Evolutionary conservation across 257 asterid species (phyloP).

Genomic region (Nicotiana sylvestris): DNA sequence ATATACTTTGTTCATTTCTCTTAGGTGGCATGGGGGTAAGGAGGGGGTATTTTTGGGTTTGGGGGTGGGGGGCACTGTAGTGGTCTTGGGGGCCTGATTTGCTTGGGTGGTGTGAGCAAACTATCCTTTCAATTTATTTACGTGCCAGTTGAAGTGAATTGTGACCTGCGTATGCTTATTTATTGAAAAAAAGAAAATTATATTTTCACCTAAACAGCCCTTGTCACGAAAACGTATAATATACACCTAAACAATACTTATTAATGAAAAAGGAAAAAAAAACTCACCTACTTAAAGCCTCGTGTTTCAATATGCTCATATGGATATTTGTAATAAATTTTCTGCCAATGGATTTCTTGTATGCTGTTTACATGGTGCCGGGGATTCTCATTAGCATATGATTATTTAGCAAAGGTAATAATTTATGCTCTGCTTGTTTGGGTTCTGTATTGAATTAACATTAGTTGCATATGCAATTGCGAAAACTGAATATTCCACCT

Average conservation of each 20-base stretch:
- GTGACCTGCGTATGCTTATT: neutral
- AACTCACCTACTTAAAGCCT: neutral
- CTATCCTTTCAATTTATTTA: neutral
- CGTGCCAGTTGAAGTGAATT: neutral
- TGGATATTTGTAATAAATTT: neutral
- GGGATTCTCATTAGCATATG: neutral
- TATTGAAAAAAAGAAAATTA: neutral
- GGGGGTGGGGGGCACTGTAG: neutral
- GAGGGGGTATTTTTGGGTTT: neutral
- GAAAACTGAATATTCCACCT: conserved; percentile 1
- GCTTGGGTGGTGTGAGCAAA: neutral
- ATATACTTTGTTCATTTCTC: neutral
- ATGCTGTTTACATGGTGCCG: neutral
- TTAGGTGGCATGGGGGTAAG: neutral
- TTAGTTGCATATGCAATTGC: neutral
- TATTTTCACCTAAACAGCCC: neutral
- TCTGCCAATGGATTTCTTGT: neutral
- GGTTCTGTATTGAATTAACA: neutral
- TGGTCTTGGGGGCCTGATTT: conserved; percentile 1
- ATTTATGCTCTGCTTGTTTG: neutral
- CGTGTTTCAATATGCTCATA: neutral
- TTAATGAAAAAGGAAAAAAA: neutral
- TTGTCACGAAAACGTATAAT: neutral
- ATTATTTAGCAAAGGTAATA: neutral
- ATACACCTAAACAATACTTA: neutral